Evolutionary conservation across 169 alveolate genomes (phyloP).

Genomic region (Cytauxzoon felis): DNA sequence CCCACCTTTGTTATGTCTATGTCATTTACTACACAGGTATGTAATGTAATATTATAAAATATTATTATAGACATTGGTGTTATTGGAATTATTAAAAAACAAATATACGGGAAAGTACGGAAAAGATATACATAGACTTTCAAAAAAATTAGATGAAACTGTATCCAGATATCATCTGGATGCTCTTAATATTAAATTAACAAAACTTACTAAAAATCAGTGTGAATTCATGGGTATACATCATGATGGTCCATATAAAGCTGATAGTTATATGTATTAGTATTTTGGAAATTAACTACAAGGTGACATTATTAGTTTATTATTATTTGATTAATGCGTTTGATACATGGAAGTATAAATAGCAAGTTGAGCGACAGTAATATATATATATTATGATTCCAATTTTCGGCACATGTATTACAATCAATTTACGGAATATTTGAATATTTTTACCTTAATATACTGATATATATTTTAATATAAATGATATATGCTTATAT

Average conservation of each 20-base stretch:
- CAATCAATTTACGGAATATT: no score
- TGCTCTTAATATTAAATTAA: conserved; percentile 90
- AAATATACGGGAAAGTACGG: conserved; percentile 57
- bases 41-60: no score
- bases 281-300: not conserved
- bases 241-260: conserved; percentile 93
- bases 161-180: conserved; percentile 95
- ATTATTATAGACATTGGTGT: no score
- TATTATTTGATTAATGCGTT: no score
- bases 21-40: conserved; percentile 95
- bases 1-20: conserved; percentile 98
- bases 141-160: conserved; percentile 94
- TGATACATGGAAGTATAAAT: no score
- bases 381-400: no score
- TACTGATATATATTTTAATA: no score
- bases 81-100: conserved; percentile 76
- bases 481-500: no score
- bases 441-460: no score
- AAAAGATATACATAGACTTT: conserved; percentile 87
- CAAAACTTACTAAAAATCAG: conserved; percentile 87
- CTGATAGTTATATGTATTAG: conserved; percentile 88
- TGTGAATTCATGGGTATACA: conserved; percentile 90
- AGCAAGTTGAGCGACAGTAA: no score
- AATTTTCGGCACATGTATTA: no score
- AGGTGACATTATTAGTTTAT: no score